Base-by-base conservation (phyloP, 202 grass and related monocot genomes). In the Digitaria exilis region DNA sequence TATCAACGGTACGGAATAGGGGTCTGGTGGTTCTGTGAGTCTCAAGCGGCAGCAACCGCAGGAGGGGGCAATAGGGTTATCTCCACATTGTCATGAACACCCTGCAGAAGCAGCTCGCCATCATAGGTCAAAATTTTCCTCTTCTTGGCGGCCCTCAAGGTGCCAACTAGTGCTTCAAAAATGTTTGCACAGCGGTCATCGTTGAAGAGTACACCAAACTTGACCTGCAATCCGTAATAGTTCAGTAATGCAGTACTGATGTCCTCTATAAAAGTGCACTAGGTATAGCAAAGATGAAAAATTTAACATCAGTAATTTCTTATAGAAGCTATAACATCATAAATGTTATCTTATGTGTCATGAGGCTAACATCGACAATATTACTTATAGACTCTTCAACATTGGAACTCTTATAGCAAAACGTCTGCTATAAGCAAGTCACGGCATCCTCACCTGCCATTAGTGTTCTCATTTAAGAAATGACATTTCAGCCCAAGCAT, bases 111-210 rank as follows among this genome's bases (percentile, higher is more conserved):
- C 76, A 98, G 64, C 54, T 98, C 96, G 0, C 96, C 96, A 11
- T 90, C 89, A 45, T 90, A 98, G 24, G 77, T 84, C 61, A 98
- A 49, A 32, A 95, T 21, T 73, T 95, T 95, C 66, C 96, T 91
- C 75, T 93, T 95, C 80, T 98, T 98, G 17, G 93, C 87, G 0
- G 96, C 96, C 22, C 96, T 77, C 70, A 98, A 81, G 73, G 93
- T 98, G 64, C 96, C 93, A 21, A 98, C 96, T 50, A 98, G 69
- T 46, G 96, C 92, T 89, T 95, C 96, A 76, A 98, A 98, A 51
- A 98, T 93, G 84, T 98, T 98, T n/a, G 92, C 93, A 12, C 93
- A 95, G 26, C 91, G 87, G 31, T 98, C 96, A 22, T 98, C 93
- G 5, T 98, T 93, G 75, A 98, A 98, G 30, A 98, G 75, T 39